These are phyloP conservation scores for Geopyxis carbonaria DNA, from an alignment of 495 filamentous ascomycete species.

Conservation along the genomic window DNA sequence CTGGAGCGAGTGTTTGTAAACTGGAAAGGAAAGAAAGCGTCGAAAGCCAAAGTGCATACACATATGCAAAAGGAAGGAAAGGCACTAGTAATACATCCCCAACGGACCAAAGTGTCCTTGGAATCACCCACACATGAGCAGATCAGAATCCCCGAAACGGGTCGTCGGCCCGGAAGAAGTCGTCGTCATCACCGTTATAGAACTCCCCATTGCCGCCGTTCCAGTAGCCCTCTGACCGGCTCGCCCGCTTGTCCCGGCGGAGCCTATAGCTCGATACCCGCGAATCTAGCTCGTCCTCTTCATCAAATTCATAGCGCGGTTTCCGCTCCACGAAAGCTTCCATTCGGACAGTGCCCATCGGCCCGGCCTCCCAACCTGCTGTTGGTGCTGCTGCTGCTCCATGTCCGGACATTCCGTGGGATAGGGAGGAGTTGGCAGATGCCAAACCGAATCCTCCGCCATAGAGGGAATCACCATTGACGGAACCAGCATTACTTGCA, in stretches of 20 bases:
- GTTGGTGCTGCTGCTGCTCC: slow-evolving; percentile 3
- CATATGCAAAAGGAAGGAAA: too few relatives aligned
- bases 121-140: slow-evolving; percentile 8
- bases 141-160: slow-evolving; percentile 31
- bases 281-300: slow-evolving; percentile 31
- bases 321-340: slow-evolving; percentile 73
- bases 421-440: slow-evolving; percentile 14
- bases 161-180: slow-evolving; percentile 27
- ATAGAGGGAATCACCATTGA: slow-evolving; percentile 19
- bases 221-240: slow-evolving; percentile 35
- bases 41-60: too few relatives aligned
- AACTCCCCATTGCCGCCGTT: slow-evolving; percentile 29
- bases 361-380: slow-evolving; percentile 29
- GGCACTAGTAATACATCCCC: slow-evolving; percentile 1
- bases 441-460: slow-evolving; percentile 22
- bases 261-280: slow-evolving; percentile 34
- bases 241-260: slow-evolving; percentile 32
- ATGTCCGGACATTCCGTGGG: slow-evolving; percentile 9
- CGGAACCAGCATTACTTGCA: slow-evolving; percentile 16
- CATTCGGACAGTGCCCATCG: slow-evolving; percentile 83
- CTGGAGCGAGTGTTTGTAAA: too few relatives aligned
- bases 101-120: slow-evolving; percentile 6
- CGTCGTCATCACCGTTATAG: slow-evolving; percentile 27
- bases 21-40: too few relatives aligned
- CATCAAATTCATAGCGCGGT: slow-evolving; percentile 30